These are phyloP conservation scores for Cochlearia excelsa DNA, from an alignment of 345 rosid species.

Conservation along the genomic window DNA sequence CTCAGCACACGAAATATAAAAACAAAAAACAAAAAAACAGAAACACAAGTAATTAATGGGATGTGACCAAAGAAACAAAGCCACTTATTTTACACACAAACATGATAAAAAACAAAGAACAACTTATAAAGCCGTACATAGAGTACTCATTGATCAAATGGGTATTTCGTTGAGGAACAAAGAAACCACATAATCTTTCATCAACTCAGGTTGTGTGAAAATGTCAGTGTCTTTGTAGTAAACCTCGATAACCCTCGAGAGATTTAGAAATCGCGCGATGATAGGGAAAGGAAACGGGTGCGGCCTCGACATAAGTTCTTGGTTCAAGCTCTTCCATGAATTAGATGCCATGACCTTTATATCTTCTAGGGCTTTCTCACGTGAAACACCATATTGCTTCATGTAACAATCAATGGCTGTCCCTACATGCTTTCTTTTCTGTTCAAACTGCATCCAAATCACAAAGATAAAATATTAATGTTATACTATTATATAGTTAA, in stretches of 20 bases:
- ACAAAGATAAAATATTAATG: too few species aligned
- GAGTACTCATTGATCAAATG: not conserved
- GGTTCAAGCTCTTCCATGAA: constrained; percentile 20
- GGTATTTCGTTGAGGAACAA: constrained; percentile 1
- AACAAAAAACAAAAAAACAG: too few species aligned
- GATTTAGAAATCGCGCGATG: constrained; percentile 3
- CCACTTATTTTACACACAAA: not conserved
- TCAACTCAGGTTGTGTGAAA: constrained; percentile 13
- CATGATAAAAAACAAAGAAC: too few species aligned
- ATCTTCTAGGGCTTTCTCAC: constrained; percentile 17
- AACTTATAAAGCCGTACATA: too few species aligned
- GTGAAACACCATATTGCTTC: constrained; percentile 14
- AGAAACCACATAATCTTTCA: constrained; percentile 11
- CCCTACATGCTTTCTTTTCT: constrained; percentile 2
- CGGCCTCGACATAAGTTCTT: constrained; percentile 19
- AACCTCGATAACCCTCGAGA: constrained; percentile 24
- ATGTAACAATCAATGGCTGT: constrained; percentile 25
- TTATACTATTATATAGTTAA: too few species aligned
- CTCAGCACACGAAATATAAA: too few species aligned
- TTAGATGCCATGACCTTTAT: not conserved
- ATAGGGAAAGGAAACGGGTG: not conserved
- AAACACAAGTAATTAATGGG: too few species aligned
- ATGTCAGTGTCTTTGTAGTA: constrained; percentile 14
- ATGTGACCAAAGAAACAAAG: too few species aligned
- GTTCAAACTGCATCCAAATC: constrained; percentile 11